These are phyloP conservation scores for Aethionema arabicum DNA, from an alignment of 345 rosid genomes.

Conservation along the genomic window DNA sequence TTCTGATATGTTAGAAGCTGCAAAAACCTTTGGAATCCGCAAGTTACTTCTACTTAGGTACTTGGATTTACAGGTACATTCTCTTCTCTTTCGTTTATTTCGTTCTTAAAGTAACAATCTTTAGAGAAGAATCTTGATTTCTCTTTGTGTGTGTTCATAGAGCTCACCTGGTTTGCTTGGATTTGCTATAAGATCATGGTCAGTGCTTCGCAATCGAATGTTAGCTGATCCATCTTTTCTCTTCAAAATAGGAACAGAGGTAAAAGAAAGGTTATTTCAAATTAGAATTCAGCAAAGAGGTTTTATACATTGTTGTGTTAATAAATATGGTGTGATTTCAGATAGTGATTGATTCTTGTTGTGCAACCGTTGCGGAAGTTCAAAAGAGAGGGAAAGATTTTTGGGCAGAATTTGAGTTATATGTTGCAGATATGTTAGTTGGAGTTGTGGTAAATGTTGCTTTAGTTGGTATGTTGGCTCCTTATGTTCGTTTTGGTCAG, in stretches of 20 bases:
- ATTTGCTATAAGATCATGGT: constrained; percentile 61
- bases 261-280: background rate
- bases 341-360: constrained; percentile 88
- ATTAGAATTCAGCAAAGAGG: background rate
- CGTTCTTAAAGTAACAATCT: no score
- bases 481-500: constrained; percentile 80
- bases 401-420: constrained; percentile 93
- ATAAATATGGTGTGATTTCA: constrained; percentile 38
- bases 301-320: background rate
- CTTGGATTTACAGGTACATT: constrained; percentile 66
- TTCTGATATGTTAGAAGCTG: constrained; percentile 77
- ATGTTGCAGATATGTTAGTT: constrained; percentile 85
- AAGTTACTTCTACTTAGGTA: constrained; percentile 64
- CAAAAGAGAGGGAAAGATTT: constrained; percentile 90
- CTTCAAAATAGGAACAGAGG: constrained; percentile 95
- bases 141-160: constrained; percentile 38
- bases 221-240: constrained; percentile 94
- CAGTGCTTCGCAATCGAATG: constrained; percentile 85
- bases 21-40: constrained; percentile 67
- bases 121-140: no score
- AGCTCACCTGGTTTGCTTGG: constrained; percentile 67
- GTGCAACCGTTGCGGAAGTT: constrained; percentile 93
- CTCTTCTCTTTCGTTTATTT: background rate
- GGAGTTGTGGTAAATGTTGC: constrained; percentile 85
- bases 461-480: constrained; percentile 92